Percentiles rank a stretch among this genome's conserved stretches.
Evolutionary conservation across 352 stramenopile genomes (phyloP).

Genomic region (Globisporangium canariense): DNA sequence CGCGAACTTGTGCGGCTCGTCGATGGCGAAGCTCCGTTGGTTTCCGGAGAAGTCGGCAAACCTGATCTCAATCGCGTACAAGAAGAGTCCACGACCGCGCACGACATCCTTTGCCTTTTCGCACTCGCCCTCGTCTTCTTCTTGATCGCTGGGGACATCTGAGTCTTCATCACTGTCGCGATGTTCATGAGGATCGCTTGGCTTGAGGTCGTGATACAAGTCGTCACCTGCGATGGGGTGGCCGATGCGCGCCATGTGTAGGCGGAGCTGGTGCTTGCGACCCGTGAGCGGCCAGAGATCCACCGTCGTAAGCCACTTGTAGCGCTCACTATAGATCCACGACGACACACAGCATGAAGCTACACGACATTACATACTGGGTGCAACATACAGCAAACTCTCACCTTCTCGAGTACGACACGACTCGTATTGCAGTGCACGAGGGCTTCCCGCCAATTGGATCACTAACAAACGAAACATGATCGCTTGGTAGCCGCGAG

Average conservation of each 20-base stretch:
- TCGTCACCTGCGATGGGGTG: constrained; percentile 69
- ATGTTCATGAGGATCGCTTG: background rate
- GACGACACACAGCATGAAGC: background rate
- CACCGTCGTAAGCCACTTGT: constrained; percentile 58
- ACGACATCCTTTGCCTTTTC: constrained; percentile 27
- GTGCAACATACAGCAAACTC: background rate
- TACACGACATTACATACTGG: no score
- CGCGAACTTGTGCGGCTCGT: constrained; percentile 56
- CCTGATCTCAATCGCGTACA: constrained; percentile 37
- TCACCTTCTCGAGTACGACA: constrained; percentile 34
- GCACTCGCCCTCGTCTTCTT: background rate
- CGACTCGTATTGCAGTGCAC: constrained; percentile 30
- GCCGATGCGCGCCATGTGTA: constrained; percentile 50
- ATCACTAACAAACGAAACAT: constrained; percentile 24
- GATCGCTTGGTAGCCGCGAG: background rate
- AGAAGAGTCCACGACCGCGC: constrained; percentile 45
- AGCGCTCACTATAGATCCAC: constrained; percentile 28
- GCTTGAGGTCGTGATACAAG: constrained; percentile 39
- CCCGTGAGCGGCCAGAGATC: constrained; percentile 69
- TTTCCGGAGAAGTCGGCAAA: constrained; percentile 37
- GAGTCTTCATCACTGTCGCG: background rate
- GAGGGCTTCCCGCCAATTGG: constrained; percentile 27
- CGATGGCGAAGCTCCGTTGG: constrained; percentile 30
- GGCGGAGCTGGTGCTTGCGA: constrained; percentile 65
- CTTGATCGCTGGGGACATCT: background rate